Evolutionary conservation across 2,329 filamentous ascomycete genomes (phyloP).

Genomic region (Pseudogymnoascus sp.): DNA sequence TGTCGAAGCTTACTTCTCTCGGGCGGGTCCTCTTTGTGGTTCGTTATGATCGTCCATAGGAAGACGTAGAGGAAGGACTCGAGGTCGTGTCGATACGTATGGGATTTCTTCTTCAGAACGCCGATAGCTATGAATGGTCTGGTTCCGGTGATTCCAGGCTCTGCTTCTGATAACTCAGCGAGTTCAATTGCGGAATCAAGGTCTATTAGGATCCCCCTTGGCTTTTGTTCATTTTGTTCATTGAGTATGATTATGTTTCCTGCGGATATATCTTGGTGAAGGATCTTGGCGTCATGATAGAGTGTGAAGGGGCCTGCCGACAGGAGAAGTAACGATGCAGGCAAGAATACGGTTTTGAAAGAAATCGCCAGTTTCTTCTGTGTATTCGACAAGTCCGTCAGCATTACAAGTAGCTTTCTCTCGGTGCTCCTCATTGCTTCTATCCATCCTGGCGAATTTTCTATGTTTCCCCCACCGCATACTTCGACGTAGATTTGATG

Average conservation of each 20-base stretch:
- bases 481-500: not conserved
- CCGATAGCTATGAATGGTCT: constrained; percentile 23
- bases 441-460: not conserved
- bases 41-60: constrained; percentile 21
- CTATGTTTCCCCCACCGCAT: not conserved
- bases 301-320: not conserved
- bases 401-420: not conserved
- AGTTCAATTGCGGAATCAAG: constrained; percentile 20
- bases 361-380: not conserved
- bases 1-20: constrained; percentile 17
- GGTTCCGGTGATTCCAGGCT: constrained; percentile 15
- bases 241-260: constrained; percentile 15
- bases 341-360: not conserved
- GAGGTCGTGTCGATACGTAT: constrained; percentile 23
- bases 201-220: constrained; percentile 21
- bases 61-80: constrained; percentile 23
- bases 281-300: not conserved
- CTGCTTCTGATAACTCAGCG: not conserved
- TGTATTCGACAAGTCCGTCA: not conserved
- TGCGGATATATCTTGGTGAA: not conserved
- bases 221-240: constrained; percentile 13
- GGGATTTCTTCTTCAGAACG: constrained; percentile 15
- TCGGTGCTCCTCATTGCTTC: not conserved
- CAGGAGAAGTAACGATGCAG: not conserved
- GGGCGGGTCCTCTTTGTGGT: constrained; percentile 14